Base-by-base conservation (phyloP, 805 yeast genomes). In the Millerozyma miso region DNA sequence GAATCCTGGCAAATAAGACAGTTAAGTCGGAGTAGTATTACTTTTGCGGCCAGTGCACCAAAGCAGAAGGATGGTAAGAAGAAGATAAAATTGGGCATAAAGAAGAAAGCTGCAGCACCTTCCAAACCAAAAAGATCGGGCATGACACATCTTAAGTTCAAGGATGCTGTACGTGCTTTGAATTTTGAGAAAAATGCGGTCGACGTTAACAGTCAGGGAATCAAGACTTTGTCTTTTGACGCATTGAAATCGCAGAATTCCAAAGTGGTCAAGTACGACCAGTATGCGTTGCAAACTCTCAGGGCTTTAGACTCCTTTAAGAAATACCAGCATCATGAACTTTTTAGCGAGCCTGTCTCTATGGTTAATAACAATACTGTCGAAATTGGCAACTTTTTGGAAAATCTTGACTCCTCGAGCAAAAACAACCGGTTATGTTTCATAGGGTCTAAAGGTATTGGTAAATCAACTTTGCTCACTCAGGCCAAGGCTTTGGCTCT, bases 381-480 rank as follows among this genome's bases (percentile, higher is more conserved):
- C 4, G 45, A 55, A 15, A 54, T 70, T 17, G 50, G 79, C 10
- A 51, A 65, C 18, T 61, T 80, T 37, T 54, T 80, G 8, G 45
- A 62, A 14, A 59, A 60, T 4, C 58, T 75, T 19, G 47, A 52
- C 2, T 39, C 45, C 0, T 37, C 67, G 0, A 59, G 75, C 0
- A 53, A 51, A 12, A 49, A 62, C 10, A 83, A 80, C 55, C 72
- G 83, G 52, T 52, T 75, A 23, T 67, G 81, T 23, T 47, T 88
- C n/a, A 59, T 77, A 16, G 96, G 96, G 35, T 81, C 76, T 42
- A 64, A 77, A 35, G 96, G 96, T 38, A 73, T 77, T 8, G 97
- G 97, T 5, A 90, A 89, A 67, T 77, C 91, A 3, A 78, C 88
- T 0, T 55, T 83, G 32, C 53, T 89, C 37, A 62, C 90, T 0